Evolutionary conservation across 2,329 filamentous ascomycete species (phyloP).

Genomic region (Aspergillus sp.): DNA sequence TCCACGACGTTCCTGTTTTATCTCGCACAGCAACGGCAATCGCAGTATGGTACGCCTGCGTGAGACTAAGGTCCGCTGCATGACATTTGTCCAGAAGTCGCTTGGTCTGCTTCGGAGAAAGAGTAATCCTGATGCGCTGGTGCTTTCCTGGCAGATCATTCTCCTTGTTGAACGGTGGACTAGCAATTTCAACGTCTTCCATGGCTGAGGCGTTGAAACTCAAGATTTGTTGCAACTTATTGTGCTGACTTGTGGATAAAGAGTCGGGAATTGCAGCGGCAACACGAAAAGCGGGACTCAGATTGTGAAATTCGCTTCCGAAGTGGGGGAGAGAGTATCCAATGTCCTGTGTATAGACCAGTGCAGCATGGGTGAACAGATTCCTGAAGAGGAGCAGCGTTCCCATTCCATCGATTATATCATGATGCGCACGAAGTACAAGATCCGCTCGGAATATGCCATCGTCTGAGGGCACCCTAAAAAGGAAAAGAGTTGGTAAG

Average conservation of each 20-base stretch:
- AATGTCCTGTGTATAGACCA: conserved; percentile 8
- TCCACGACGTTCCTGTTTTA: conserved; percentile 9
- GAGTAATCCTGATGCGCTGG: conserved; percentile 17
- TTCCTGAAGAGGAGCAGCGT: conserved; percentile 21
- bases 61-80: conserved; percentile 14
- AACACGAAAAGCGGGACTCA: conserved; percentile 23
- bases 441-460: conserved; percentile 11
- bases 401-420: conserved; percentile 25
- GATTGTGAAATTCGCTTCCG: conserved; percentile 17
- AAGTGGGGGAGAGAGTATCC: conserved; percentile 11
- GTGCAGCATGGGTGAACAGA: conserved; percentile 15
- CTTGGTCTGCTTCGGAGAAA: conserved; percentile 12
- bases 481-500: conserved; percentile 23
- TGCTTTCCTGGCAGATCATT: conserved; percentile 16
- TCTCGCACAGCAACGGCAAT: conserved; percentile 19
- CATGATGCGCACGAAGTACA: conserved; percentile 21
- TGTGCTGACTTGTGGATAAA: conserved; percentile 12
- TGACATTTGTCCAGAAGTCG: conserved; percentile 16
- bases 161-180: conserved; percentile 14
- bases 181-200: conserved; percentile 17
- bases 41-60: conserved; percentile 26
- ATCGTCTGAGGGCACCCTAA: conserved; percentile 5
- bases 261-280: conserved; percentile 17
- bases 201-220: conserved; percentile 12
- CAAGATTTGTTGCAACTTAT: conserved; percentile 8